Evolutionary conservation across 2,329 filamentous ascomycete genomes (phyloP).

Genomic region (Coleophoma crateriformis): DNA sequence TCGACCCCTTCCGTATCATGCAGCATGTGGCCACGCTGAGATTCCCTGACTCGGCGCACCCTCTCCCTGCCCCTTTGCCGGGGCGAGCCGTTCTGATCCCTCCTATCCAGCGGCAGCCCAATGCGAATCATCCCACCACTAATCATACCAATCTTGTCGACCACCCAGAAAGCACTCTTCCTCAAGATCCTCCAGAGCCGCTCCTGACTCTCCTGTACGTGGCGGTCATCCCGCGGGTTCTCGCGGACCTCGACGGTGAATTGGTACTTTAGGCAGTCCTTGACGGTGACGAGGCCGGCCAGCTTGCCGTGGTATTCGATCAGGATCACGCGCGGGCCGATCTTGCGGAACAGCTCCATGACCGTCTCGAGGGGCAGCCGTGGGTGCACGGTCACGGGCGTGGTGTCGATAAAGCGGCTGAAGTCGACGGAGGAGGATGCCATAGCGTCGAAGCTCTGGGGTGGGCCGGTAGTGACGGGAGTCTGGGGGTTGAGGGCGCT

Average conservation of each 20-base stretch:
- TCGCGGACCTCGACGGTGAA: conserved; percentile 91
- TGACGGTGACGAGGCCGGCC: conserved; percentile 84
- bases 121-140: conserved; percentile 55
- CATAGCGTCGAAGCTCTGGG: conserved; percentile 54
- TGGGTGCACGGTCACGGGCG: conserved; percentile 86
- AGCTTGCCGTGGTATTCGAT: conserved; percentile 85
- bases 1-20: conserved; percentile 47
- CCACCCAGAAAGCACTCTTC: conserved; percentile 51
- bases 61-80: conserved; percentile 19
- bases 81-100: conserved; percentile 25
- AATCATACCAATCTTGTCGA: conserved; percentile 43
- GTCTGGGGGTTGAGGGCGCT: conserved; percentile 23
- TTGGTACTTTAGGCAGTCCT: conserved; percentile 95
- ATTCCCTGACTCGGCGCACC: conserved; percentile 5
- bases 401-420: conserved; percentile 80
- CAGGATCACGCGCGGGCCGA: conserved; percentile 87
- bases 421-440: conserved; percentile 66
- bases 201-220: conserved; percentile 54
- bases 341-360: conserved; percentile 98
- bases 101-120: conserved; percentile 20
- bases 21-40: conserved; percentile 32
- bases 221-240: conserved; percentile 54
- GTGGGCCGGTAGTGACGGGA: conserved; percentile 25
- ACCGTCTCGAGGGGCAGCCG: conserved; percentile 90
- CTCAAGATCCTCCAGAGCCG: conserved; percentile 56